Evolutionary conservation across 352 stramenopile genomes (phyloP), one percentile per base, ranked within the genome.

Genomic region (Globisporangium solare): DNA sequence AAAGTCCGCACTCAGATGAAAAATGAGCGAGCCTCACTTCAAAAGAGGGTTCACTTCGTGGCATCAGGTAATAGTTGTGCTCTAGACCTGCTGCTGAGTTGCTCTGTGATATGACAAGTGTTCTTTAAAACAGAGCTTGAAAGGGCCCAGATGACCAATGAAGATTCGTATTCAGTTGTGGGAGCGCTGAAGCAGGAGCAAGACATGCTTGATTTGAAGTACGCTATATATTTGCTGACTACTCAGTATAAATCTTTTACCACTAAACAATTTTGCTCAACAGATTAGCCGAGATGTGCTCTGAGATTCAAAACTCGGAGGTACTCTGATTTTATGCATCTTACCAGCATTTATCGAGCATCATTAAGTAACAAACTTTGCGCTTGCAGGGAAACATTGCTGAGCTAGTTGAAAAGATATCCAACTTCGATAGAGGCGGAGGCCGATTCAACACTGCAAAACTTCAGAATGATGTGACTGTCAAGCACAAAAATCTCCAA

Each of bases 21-120:
- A 39, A 76, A 79, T 42, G 70, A 84, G 51, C 74, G 76, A 32
- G 60, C 51, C 40, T 82, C 72, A 1, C 52, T 84, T 13, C 77
- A 69, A 21, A 61, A 64, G 40, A 58, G 68, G 10, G 73, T 79
- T 20, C 46, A 53, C 11, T 78, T 76, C 27, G 57, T 80, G 24
- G 63, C 53, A 11, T 69, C 60, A 41, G 72, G 74, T 80, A 66
- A 57, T 22, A 45, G 18, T 8, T 21, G 18, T 17, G 35, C 17
- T 22, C 0, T 32, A 6, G 6, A 20, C 2, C 3, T 27, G 8
- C 3, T 39, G n/a, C 24, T 41, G 10, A n/a, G n/a, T n/a, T 13
- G 3, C 32, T n/a, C 21, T 10, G 24, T 40, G 31, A 45, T 58
- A 32, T 58, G 18, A 61, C n/a, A 43, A 1, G 17, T 10, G 2